These are phyloP conservation scores for Yamadazyma olivae DNA, from an alignment of 805 yeast species.

Conservation along the genomic window DNA sequence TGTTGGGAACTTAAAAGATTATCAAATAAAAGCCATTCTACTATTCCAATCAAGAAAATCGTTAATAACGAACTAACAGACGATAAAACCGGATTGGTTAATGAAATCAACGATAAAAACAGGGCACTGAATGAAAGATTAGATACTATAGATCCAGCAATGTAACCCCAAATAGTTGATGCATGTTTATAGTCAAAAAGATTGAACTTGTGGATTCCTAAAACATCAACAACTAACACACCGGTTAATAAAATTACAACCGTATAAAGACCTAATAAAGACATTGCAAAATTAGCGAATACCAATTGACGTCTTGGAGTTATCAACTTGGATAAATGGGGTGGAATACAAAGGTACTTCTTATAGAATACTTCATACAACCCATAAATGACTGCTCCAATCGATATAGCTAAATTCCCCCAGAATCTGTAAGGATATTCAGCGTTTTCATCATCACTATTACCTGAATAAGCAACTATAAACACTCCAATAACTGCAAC, in stretches of 20 bases:
- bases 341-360: conserved; percentile 70
- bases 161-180: conserved; percentile 40
- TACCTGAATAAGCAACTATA: conserved; percentile 69
- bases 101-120: conserved; percentile 73
- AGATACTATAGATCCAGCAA: conserved; percentile 53
- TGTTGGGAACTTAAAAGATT: conserved; percentile 54
- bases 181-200: conserved; percentile 43
- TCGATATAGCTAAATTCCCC: conserved; percentile 69
- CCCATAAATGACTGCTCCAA: conserved; percentile 78
- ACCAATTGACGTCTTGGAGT: conserved; percentile 68
- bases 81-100: conserved; percentile 82
- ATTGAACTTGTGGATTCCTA: conserved; percentile 57
- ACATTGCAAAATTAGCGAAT: conserved; percentile 76
- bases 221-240: conserved; percentile 43
- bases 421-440: conserved; percentile 56
- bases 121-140: conserved; percentile 69
- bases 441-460: conserved; percentile 20
- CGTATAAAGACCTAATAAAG: conserved; percentile 61
- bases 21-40: conserved; percentile 69
- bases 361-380: conserved; percentile 83
- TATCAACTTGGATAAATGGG: conserved; percentile 39
- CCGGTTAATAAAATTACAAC: conserved; percentile 47
- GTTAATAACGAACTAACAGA: conserved; percentile 69
- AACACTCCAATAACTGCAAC: conserved; percentile 75
- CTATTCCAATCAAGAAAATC: conserved; percentile 73